Percentiles rank a stretch among this genome's conserved stretches.
Conservation (phyloP, 2,329 filamentous ascomycete species). For the Colletotrichum sp. region DNA sequence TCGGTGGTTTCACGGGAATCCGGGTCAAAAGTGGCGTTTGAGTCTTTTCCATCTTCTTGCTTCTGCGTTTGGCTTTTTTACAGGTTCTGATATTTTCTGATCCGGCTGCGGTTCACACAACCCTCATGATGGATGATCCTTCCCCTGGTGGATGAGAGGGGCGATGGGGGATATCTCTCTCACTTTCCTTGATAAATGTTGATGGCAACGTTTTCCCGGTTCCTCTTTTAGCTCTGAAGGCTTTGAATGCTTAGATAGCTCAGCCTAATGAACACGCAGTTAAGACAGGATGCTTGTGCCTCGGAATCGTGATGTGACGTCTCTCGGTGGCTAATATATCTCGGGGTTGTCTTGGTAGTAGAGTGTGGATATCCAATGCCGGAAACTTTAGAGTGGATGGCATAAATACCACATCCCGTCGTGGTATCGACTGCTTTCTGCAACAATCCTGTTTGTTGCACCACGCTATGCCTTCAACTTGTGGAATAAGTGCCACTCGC, state of each 20-base stretch:
- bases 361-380: too few relatives aligned
- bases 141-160: not conserved
- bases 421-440: not conserved
- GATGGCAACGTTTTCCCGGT: not conserved
- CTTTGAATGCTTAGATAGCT: constrained; percentile 25
- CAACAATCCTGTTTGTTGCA: accelerated
- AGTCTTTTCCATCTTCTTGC: not conserved
- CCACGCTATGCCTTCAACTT: accelerated
- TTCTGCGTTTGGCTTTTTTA: not conserved
- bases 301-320: not conserved
- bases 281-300: not conserved
- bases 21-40: not conserved
- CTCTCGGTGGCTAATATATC: not conserved
- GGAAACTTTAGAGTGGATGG: too few relatives aligned
- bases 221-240: not conserved
- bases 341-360: too few relatives aligned
- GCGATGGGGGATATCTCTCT: not conserved
- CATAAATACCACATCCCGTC: not conserved
- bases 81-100: not conserved
- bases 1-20: not conserved
- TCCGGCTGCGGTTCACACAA: not conserved
- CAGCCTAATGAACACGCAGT: constrained; percentile 20
- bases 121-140: not conserved
- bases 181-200: not conserved
- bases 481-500: not conserved